Conservation (phyloP, 495 filamentous ascomycete species). For the Aspergillus avenaceus region DNA sequence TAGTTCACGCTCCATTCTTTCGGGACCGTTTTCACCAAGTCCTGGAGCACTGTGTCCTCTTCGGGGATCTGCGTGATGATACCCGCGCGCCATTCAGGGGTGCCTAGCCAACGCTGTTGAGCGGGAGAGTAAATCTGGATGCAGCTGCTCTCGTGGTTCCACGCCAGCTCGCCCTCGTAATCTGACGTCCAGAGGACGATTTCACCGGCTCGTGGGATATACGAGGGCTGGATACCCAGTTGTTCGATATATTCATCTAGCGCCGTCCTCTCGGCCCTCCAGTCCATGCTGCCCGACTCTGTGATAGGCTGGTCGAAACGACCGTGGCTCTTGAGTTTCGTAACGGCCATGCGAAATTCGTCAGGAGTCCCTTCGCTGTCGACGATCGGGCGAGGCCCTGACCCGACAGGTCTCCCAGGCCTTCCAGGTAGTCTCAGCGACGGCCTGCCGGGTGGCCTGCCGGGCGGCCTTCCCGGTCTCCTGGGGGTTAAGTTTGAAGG, state of each 20-base stretch:
- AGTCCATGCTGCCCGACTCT: conserved; percentile 51
- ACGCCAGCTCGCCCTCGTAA: conserved; percentile 34
- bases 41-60: conserved; percentile 36
- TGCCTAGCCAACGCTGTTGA: conserved; percentile 20
- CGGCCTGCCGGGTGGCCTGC: conserved; percentile 7
- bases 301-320: conserved; percentile 38
- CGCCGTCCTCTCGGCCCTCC: conserved; percentile 40
- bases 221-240: conserved; percentile 42
- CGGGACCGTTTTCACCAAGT: conserved; percentile 32
- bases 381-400: neutral
- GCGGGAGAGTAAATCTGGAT: conserved; percentile 31
- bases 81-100: conserved; percentile 54
- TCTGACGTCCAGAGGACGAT: conserved; percentile 50
- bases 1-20: conserved; percentile 44
- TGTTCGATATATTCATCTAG: conserved; percentile 31
- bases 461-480: conserved; percentile 8
- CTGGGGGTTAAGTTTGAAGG: conserved; percentile 1
- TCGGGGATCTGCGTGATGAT: conserved; percentile 48
- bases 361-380: conserved; percentile 48
- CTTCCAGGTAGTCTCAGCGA: too few relatives aligned
- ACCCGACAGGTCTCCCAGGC: neutral
- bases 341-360: conserved; percentile 44
- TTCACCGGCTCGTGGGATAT: conserved; percentile 53
- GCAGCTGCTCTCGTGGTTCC: conserved; percentile 21
- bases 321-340: conserved; percentile 39